Base-by-base conservation (phyloP, 2,329 filamentous ascomycete genomes). In the Sarocladiaceae sp. region DNA sequence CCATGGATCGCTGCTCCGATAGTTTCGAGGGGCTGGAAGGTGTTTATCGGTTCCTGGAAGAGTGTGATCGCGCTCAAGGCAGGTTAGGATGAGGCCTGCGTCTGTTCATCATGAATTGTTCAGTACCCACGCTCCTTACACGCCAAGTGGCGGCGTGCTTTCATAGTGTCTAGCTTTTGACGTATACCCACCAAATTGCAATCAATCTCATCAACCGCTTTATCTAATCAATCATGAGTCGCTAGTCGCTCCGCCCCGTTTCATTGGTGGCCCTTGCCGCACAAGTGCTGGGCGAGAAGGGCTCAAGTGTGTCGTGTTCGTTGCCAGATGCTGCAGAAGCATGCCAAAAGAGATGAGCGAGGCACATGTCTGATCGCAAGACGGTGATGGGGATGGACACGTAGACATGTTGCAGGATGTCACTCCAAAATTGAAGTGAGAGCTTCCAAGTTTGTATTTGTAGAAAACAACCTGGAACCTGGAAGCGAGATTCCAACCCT, bases 21-120 rank as follows among this genome's bases (percentile, higher is more conserved):
- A 69, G 73, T 3, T 76, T 69, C 48, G 74, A 80, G 42, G 75
- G 76, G 1, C 51, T 79, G 3, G 73, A 78, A 47, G 76, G 75
- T 4, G 72, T 80, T 27, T 76, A 80, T 55, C 66, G 69, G 13
- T 80, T 80, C 50, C 47, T 80, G 23, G 75, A 77, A 52, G 76
- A 78, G 53, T 80, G 76, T 51, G 74, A 79, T 48, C 67, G 69
- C 20, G 60, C 59, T 31, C 54, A 58, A 46, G 62, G 62, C 16
- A 58, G 58, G 39, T 49, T 66, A 32, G 55, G 58, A 21, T 58
- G 50, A 58, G 40, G 23, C 18, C 20, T 6, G 12, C 34, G 15
- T 23, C 9, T 32, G 5, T 5, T 18, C 6, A 4, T 13, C 13
- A 43, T 5, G 9, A 15, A 10, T 6, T 29, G 6, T 6, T 6